Evolutionary conservation across 2,329 filamentous ascomycete genomes (phyloP).

Genomic region (Trichoderma sp.): DNA sequence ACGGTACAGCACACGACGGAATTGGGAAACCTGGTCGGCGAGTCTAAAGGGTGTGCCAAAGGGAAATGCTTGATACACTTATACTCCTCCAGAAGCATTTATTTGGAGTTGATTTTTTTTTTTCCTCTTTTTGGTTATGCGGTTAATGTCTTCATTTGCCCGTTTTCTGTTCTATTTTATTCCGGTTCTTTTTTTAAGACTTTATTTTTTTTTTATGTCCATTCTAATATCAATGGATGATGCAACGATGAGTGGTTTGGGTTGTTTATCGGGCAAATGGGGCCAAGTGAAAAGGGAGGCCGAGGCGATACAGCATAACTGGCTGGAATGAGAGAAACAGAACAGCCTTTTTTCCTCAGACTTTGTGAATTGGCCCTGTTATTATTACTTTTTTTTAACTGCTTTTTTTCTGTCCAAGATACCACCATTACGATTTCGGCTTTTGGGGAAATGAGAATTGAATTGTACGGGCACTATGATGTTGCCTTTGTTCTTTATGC

Average conservation of each 20-base stretch:
- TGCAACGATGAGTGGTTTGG: slow-evolving; percentile 9
- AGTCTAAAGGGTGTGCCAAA: background rate
- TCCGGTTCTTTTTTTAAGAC: background rate
- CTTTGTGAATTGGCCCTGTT: background rate
- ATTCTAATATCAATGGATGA: slow-evolving; percentile 15
- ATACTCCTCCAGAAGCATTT: slow-evolving; percentile 27
- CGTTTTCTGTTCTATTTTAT: background rate
- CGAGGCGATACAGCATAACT: background rate
- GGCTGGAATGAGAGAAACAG: slow-evolving; percentile 17
- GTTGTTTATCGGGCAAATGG: background rate
- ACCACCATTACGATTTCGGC: slow-evolving; percentile 10
- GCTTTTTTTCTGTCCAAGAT: slow-evolving; percentile 4
- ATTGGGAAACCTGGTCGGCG: background rate
- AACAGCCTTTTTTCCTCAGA: background rate
- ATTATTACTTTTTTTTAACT: background rate
- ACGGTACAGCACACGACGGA: background rate
- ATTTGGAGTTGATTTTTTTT: slow-evolving; percentile 21
- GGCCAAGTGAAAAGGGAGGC: background rate
- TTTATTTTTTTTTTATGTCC: slow-evolving; percentile 2
- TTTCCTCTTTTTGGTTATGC: background rate
- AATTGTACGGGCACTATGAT: slow-evolving; percentile 23
- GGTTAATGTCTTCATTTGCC: slow-evolving; percentile 1
- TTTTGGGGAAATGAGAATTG: slow-evolving; percentile 10
- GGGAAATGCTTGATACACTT: slow-evolving; percentile 5
- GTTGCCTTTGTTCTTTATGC: background rate